Base-by-base conservation (phyloP, 1,284 basidiomycete species). In the Omphalotus olearius region DNA sequence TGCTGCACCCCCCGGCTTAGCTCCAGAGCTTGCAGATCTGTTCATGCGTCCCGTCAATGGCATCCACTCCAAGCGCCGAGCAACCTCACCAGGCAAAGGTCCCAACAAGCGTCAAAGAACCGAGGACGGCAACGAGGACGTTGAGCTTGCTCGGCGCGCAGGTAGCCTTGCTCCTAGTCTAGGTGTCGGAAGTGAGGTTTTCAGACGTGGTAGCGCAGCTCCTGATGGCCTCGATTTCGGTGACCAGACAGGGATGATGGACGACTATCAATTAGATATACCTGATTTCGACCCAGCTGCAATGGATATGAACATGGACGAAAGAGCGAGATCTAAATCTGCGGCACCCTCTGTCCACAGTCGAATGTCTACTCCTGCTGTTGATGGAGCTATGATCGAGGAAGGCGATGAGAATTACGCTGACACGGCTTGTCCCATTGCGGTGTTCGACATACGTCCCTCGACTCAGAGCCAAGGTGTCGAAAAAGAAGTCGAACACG, bases 1-100 rank as follows among this genome's bases (percentile, higher is more conserved):
- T 60, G 88, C 85, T 42, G 93, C 86, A 0, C 91, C 91, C 10
- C 83, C 84, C 10, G 91, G 90, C 2, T 70, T 93, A 23, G 82
- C 85, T 0, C 87, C 90, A 0, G 91, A 95, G 66, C 75, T 98
- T 7, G 77, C 79, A 0, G 81, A 88, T 52, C 70, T 97, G 52
- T 97, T 97, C 71, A 77, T 89, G 69, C 87, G 91, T 48, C 91
- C 91, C n/a, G 59, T 83, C 9, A 73, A 68, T 46, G 72, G 70
- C 18, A 67, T 74, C 10, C 56, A 64, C 43, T 66, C 69, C 49
- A 85, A 87, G 62, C 79, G 83, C 51, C 74, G 82, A 23, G 77
- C 71, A 11, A 60, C 65, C 6, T 78, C 80, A 2, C 76, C 76
- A 2, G 78, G 78, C 16, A 79, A 78, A 44, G 73, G 73, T 10